Evolutionary conservation across 306 rosid genomes (phyloP).

Genomic region (Cicer bijugum): DNA sequence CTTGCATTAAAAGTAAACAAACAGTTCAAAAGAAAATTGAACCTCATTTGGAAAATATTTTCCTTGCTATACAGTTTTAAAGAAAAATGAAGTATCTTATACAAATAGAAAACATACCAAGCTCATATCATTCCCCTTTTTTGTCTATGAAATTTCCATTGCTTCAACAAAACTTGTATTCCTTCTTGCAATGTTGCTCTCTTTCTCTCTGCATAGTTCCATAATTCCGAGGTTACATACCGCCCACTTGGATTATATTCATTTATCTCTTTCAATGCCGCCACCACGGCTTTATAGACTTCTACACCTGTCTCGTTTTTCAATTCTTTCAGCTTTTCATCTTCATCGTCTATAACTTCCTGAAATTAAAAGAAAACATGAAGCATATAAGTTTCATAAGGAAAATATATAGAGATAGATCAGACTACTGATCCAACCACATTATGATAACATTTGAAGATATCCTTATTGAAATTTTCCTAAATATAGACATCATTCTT

Average conservation of each 20-base stretch:
- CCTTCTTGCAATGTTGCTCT: conserved; percentile 59
- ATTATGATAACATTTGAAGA: too few relatives aligned
- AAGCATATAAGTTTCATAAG: conserved; percentile 34
- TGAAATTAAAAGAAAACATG: conserved; percentile 47
- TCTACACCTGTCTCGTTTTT: conserved; percentile 53
- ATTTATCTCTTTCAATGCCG: conserved; percentile 63
- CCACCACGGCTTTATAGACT: conserved; percentile 52
- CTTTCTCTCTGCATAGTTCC: conserved; percentile 58
- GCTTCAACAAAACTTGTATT: conserved; percentile 48
- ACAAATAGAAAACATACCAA: conserved; percentile 24
- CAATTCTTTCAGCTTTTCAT: conserved; percentile 57
- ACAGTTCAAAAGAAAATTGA: too few relatives aligned
- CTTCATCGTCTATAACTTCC: conserved; percentile 59
- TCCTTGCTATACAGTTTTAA: conserved; percentile 7
- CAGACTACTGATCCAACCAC: too few relatives aligned
- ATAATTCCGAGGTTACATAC: conserved; percentile 57
- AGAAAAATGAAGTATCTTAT: conserved; percentile 10
- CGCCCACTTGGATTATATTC: conserved; percentile 67
- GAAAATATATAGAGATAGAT: conserved; percentile 27
- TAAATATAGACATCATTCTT: too few relatives aligned
- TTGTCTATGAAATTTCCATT: conserved; percentile 49
- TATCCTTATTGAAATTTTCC: too few relatives aligned
- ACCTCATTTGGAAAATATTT: background rate
- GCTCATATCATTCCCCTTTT: conserved; percentile 42
- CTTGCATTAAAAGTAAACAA: too few relatives aligned